phyloP scores from a whole-genome alignment of 2,329 filamentous ascomycete species.

The Xylaria digitata region DNA sequence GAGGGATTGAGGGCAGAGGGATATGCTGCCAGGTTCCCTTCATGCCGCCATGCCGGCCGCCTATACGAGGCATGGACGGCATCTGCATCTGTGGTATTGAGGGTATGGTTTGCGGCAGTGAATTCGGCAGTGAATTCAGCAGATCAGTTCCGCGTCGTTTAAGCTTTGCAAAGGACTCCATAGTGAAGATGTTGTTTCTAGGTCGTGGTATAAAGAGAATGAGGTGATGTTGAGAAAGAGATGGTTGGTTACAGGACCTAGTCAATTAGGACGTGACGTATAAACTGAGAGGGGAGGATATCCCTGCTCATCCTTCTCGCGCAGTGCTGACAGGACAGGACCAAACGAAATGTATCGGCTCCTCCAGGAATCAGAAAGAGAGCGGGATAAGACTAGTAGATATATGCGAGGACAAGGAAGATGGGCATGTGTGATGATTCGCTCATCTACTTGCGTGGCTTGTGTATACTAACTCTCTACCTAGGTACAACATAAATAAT shows the following conservation, averaged over 20 bases:
- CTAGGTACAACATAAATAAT: no score
- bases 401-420: conserved; percentile 1
- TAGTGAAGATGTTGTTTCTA: conserved; percentile 42
- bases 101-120: conserved; percentile 56
- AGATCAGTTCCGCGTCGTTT: conserved; percentile 67
- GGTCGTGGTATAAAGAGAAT: not conserved
- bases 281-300: conserved; percentile 27
- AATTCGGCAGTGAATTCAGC: conserved; percentile 61
- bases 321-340: conserved; percentile 25
- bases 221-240: conserved; percentile 14
- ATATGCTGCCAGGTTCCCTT: conserved; percentile 72
- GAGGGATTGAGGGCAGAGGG: conserved; percentile 66
- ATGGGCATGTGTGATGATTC: no score
- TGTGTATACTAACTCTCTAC: not conserved
- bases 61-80: conserved; percentile 29
- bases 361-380: conserved; percentile 4
- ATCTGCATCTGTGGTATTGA: conserved; percentile 41
- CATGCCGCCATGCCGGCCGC: conserved; percentile 50
- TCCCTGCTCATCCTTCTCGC: conserved; percentile 28
- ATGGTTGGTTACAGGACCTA: conserved; percentile 6
- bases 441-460: not conserved
- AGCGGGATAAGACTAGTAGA: not conserved
- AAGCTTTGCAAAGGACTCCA: conserved; percentile 66
- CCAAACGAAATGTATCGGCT: conserved; percentile 13
- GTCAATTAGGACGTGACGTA: conserved; percentile 34